Evolutionary conservation across 23 red algal genomes (phyloP), one percentile per base, ranked within the genome.

Genomic region (Gracilaria gracilis): DNA sequence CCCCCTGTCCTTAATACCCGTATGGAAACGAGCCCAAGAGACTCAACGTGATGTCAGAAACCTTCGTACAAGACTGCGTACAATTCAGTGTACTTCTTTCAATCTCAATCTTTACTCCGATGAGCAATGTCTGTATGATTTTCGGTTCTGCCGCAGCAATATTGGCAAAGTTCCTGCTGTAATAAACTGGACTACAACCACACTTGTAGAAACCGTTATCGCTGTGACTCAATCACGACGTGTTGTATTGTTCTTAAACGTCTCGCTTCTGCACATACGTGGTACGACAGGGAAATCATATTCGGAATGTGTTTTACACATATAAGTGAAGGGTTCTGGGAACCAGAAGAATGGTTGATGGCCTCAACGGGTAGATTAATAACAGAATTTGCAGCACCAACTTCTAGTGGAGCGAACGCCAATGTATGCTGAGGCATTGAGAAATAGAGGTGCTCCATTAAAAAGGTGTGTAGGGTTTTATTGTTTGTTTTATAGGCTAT

Each of bases 141-240:
- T 64, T 64, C 59, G 59, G 21, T 64, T 64, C 21, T 20, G 59
- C 28, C 28, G 8, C 4, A 6, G 4, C 4, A 17, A 64, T 20
- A 17, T 31, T 6, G 59, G 59, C 17, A 64, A 20, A 64, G 21
- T 64, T 20, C 8, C 8, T 11, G 21, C 4, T 17, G 21, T 64
- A n/a, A 64, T 64, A 17, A 64, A 64, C 28, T n/a, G 5, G 28
- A 20, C 7, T 64, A 8, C 12, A 12, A 5, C 12, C 55, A 58
- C 4, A 58, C 55, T 20, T 4, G 34, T 70, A 13, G 29, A 6
- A 89, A 89, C 37, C 19, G 51, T 31, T 89, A 89, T 29, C 0
- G 86, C 11, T 89, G 86, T 55, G 72, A 79, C 23, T 48, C 86
- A 42, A 42, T 89, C 46, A 79, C 74, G 5, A 72, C 87, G 17